Evolutionary conservation across 257 asterid genomes (phyloP).

Genomic region (Osmanthus fragrans): DNA sequence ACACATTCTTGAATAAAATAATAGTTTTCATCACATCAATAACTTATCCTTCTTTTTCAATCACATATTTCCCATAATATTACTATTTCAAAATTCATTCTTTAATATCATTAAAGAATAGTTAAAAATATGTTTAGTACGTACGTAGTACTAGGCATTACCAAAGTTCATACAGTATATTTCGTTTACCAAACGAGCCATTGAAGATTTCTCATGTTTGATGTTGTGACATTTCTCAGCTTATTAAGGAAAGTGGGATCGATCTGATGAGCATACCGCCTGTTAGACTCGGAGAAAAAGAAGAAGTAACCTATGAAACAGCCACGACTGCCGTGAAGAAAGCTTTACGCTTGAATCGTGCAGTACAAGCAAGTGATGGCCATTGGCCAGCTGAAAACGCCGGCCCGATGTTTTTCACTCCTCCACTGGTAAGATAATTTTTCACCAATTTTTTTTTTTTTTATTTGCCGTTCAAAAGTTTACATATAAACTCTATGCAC

Average conservation of each 20-base stretch:
- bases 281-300: constrained; percentile 47
- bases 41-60: no score
- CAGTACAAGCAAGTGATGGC: constrained; percentile 74
- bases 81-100: no score
- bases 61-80: no score
- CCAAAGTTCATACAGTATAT: neutral
- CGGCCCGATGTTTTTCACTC: constrained; percentile 68
- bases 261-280: constrained; percentile 51
- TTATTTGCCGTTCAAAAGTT: neutral
- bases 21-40: no score
- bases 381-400: constrained; percentile 86
- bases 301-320: constrained; percentile 45
- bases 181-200: neutral
- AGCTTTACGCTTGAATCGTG: constrained; percentile 53
- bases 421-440: constrained; percentile 37
- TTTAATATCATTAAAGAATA: no score
- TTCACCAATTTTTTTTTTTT: neutral
- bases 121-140: neutral
- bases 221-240: constrained; percentile 24
- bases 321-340: constrained; percentile 57
- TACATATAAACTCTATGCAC: neutral
- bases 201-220: neutral
- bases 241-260: constrained; percentile 50
- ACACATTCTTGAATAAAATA: no score
- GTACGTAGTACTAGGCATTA: neutral